Percentiles rank a stretch among this genome's conserved stretches.
These are phyloP conservation scores for Candolleomyces eurysporus DNA, from an alignment of 768 basidiomycete species.

Conservation along the genomic window DNA sequence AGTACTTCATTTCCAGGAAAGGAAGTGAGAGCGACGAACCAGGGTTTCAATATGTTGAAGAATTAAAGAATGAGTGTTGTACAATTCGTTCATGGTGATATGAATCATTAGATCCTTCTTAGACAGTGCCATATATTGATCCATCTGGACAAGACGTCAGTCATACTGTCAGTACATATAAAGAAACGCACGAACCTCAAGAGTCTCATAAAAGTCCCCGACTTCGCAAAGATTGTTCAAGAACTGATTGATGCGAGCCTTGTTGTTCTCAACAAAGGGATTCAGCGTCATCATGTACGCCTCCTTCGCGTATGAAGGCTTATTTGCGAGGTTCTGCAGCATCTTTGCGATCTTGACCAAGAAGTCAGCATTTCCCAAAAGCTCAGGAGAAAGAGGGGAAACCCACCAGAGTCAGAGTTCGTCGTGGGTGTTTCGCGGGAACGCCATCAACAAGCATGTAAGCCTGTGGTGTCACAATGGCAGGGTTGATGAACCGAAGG, in stretches of 20 bases:
- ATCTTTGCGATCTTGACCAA: constrained; percentile 92
- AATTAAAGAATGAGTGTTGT: constrained; percentile 96
- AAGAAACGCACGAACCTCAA: constrained; percentile 67
- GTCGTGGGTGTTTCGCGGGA: constrained; percentile 94
- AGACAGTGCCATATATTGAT: constrained; percentile 99
- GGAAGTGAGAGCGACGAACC: constrained; percentile 45
- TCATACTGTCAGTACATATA: background rate
- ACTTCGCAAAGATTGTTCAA: constrained; percentile 97
- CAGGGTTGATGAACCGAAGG: constrained; percentile 98
- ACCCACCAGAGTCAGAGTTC: constrained; percentile 87
- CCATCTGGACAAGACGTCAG: constrained; percentile 64
- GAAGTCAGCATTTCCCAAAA: background rate
- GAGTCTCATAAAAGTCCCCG: constrained; percentile 97
- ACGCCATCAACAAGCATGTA: constrained; percentile 99
- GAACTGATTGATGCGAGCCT: constrained; percentile 95
- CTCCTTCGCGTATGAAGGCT: constrained; percentile 97
- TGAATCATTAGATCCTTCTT: constrained; percentile 99
- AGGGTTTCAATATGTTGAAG: constrained; percentile 93
- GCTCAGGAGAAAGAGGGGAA: constrained; percentile 14
- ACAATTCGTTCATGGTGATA: constrained; percentile 98
- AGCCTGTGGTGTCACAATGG: constrained; percentile 97
- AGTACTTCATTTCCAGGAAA: background rate
- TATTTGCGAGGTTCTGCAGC: constrained; percentile 98
- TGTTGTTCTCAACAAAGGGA: constrained; percentile 98
- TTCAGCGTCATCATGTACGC: constrained; percentile 98